These are phyloP conservation scores for Coemansia asiatica DNA, from an alignment of 192 early-diverging fungal genomes.

Conservation along the genomic window DNA sequence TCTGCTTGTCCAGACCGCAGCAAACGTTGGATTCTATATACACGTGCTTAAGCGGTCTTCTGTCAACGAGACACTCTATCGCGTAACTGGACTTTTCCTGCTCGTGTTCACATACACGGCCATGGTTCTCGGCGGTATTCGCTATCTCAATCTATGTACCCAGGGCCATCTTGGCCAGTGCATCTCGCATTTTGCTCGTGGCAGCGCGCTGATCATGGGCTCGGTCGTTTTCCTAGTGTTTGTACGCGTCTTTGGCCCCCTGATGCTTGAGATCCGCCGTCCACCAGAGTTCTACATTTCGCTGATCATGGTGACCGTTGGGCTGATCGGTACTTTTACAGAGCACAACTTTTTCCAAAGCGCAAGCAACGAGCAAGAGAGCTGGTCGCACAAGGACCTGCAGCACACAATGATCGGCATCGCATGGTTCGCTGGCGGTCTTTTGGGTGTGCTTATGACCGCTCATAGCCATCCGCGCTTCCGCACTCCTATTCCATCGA, in stretches of 20 bases:
- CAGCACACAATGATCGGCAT: slow-evolving; percentile 69
- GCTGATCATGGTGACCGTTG: slow-evolving; percentile 58
- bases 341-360: slow-evolving; percentile 62
- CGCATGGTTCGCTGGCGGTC: slow-evolving; percentile 62
- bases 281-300: slow-evolving; percentile 64
- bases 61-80: slow-evolving; percentile 44
- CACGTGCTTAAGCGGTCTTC: slow-evolving; percentile 27
- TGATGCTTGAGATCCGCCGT: slow-evolving; percentile 49
- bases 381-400: slow-evolving; percentile 65
- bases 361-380: slow-evolving; percentile 2
- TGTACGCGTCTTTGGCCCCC: slow-evolving; percentile 57
- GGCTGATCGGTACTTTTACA: slow-evolving; percentile 65
- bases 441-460: slow-evolving; percentile 55
- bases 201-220: slow-evolving; percentile 58
- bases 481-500: slow-evolving; percentile 59
- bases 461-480: slow-evolving; percentile 29
- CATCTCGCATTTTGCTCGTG: slow-evolving; percentile 68
- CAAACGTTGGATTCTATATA: slow-evolving; percentile 48
- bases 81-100: slow-evolving; percentile 39
- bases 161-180: slow-evolving; percentile 65
- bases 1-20: slow-evolving; percentile 49
- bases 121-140: slow-evolving; percentile 64
- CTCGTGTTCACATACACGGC: slow-evolving; percentile 60
- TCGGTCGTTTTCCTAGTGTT: slow-evolving; percentile 51
- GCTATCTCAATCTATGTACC: slow-evolving; percentile 58